Evolutionary conservation across 441 rosid species (phyloP).

Genomic region (Eutrema salsugineum): DNA sequence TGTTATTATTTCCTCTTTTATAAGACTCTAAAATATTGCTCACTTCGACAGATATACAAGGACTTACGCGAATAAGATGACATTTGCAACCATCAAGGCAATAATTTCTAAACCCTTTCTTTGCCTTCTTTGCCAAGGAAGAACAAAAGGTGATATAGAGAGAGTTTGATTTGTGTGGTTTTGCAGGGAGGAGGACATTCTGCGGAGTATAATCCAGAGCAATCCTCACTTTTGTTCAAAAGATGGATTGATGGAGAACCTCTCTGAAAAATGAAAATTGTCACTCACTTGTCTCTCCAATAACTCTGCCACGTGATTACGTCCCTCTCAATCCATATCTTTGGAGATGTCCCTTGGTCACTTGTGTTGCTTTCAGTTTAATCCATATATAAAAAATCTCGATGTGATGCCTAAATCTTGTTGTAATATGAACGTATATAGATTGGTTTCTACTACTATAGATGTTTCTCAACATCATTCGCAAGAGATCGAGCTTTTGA

Average conservation of each 20-base stretch:
- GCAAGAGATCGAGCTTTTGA: constrained; percentile 90
- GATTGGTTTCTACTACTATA: no score
- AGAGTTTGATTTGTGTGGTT: not conserved
- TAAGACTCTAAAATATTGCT: no score
- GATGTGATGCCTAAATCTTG: constrained; percentile 84
- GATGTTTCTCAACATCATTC: no score
- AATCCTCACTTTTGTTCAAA: constrained; percentile 22
- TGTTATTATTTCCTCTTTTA: not conserved
- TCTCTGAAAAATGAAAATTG: not conserved
- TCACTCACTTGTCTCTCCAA: not conserved
- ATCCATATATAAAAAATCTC: constrained; percentile 45
- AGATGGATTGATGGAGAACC: constrained; percentile 30
- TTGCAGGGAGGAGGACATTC: constrained; percentile 66
- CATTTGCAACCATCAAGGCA: constrained; percentile 71
- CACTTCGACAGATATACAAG: constrained; percentile 47
- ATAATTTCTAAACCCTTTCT: not conserved
- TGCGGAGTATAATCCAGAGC: constrained; percentile 44
- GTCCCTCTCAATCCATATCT: no score
- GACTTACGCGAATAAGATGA: constrained; percentile 51
- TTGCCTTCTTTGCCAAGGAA: not conserved
- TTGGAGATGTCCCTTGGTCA: not conserved
- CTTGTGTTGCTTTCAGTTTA: not conserved
- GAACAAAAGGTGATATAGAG: not conserved
- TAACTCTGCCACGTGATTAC: no score
- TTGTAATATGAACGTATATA: constrained; percentile 42